Conservation (phyloP, 129 eudicot species). For the Tanacetum coccineum region DNA sequence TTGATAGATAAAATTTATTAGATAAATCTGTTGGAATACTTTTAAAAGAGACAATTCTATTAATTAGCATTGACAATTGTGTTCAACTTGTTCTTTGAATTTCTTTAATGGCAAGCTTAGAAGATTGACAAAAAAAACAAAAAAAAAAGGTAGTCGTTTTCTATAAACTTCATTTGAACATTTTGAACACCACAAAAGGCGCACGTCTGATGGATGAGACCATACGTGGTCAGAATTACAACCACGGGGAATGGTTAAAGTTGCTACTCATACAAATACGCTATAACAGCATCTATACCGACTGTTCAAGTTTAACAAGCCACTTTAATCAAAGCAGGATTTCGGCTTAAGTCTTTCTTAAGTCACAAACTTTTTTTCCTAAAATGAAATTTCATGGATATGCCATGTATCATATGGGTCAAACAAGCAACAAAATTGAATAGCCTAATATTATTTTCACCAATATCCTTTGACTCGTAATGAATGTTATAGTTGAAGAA, state of each 20-base stretch:
- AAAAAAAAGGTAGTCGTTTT: background rate
- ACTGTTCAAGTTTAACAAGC: no score
- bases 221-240: background rate
- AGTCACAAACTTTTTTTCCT: background rate
- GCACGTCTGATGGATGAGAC: background rate
- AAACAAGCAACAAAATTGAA: slow-evolving; percentile 5
- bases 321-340: background rate
- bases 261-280: no score
- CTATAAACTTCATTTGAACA: background rate
- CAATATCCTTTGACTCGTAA: background rate
- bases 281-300: no score
- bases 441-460: background rate
- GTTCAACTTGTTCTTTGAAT: background rate
- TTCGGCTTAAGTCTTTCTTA: background rate
- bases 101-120: background rate
- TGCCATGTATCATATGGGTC: background rate
- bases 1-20: background rate
- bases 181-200: background rate
- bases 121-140: background rate
- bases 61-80: background rate
- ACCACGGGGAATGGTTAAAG: background rate
- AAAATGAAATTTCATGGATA: background rate
- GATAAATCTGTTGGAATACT: background rate
- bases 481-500: background rate
- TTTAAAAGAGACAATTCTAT: background rate